phyloP scores from a whole-genome alignment of 148 eudicot species.

The Euryodendron excelsum region DNA sequence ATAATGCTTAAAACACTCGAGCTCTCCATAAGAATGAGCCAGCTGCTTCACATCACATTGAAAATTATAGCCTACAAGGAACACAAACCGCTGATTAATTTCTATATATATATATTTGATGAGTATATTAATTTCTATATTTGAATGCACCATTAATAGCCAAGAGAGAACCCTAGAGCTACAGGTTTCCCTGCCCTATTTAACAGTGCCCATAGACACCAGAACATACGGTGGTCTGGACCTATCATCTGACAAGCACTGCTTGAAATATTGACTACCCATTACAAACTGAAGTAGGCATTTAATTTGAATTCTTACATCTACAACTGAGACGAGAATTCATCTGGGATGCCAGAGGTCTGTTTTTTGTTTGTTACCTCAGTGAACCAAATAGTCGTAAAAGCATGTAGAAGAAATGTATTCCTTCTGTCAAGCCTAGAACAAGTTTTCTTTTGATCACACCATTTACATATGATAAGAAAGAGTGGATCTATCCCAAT shows the following conservation, averaged over 20 bases:
- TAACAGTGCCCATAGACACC: not conserved
- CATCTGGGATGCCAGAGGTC: not conserved
- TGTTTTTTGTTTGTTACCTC: not conserved
- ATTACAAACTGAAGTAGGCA: not conserved
- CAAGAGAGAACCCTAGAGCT: not conserved
- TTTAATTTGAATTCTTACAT: not conserved
- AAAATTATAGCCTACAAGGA: slow-evolving; percentile 75
- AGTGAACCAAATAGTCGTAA: not conserved
- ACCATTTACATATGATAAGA: not conserved
- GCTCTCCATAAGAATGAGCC: slow-evolving; percentile 60
- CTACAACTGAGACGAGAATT: not conserved
- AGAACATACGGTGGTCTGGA: not conserved
- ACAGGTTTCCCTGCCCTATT: not conserved
- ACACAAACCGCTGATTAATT: not conserved
- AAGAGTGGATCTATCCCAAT: not conserved
- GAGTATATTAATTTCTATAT: too few relatives aligned
- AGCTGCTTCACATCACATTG: slow-evolving; percentile 85
- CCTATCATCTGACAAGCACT: not conserved
- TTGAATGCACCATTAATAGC: slow-evolving; percentile 1
- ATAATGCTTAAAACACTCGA: slow-evolving; percentile 79
- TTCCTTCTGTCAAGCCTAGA: not conserved
- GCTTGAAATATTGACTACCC: not conserved
- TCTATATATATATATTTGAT: too few relatives aligned
- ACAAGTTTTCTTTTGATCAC: not conserved
- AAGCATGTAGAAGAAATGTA: not conserved